Base-by-base conservation (phyloP, 805 yeast genomes). In the Candida verbasci region DNA sequence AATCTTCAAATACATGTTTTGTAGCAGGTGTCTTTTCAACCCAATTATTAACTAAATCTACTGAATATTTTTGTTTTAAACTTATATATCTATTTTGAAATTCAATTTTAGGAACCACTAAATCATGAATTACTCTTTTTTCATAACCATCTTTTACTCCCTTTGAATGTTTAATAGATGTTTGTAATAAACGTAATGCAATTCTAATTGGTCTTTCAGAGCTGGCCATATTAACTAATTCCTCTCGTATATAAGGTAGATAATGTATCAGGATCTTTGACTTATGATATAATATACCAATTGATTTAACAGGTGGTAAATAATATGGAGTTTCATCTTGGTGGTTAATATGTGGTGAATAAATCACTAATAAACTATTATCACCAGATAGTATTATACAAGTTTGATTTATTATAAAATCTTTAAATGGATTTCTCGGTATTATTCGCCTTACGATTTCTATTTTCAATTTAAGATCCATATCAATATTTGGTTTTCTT, bases 1-100 rank as follows among this genome's bases (percentile, higher is more conserved):
- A 75, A 56, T 91, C 97, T 65, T 91, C 97, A 62, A 89, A 91
- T 0, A 91, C 97, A 61, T 91, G 97, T 56, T 91, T 91, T 48
- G 82, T 76, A 3, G 97, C 97, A 58, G 91, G 97, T 2, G 97
- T 91, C 21, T 82, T 79, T 59, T 91, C 97, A n/a, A 72, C 78
- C 97, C 97, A 91, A 45, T 72, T 74, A 27, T 80, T 85, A 9
- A 88, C 88, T 33, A 91, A 62, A 12, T 63, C 58, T 18, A 80
- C 76, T 0, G 95, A 86, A 55, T 89, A 84, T 56, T 81, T 84
- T 56, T 83, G 85, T 59, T 91, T 91, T 50, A 91, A 67, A 15
- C 74, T 66, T 18, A 86, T 80, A 56, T 91, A 91, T 41, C 84
- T 63, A 52, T 86, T 82, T 56, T 91, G 97, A 49, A 91, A 91